Evolutionary conservation across 2,329 filamentous ascomycete genomes (phyloP).

Genomic region (Venturiaceae sp.): DNA sequence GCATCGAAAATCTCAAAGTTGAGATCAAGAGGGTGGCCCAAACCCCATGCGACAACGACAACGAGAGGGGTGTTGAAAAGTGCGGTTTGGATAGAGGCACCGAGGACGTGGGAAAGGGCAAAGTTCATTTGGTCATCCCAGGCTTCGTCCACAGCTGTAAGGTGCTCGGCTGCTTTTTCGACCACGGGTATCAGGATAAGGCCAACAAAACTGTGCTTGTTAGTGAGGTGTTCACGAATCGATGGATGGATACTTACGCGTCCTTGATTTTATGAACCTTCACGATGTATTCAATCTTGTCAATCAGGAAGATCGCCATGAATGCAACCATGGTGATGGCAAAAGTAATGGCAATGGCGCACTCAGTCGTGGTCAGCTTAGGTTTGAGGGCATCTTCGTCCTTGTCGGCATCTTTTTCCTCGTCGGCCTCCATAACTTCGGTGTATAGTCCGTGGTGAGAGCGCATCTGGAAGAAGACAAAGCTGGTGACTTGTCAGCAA

Average conservation of each 20-base stretch:
- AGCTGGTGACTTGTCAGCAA: conserved; percentile 15
- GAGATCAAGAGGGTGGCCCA: conserved; percentile 61
- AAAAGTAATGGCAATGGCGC: conserved; percentile 53
- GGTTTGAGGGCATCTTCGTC: conserved; percentile 49
- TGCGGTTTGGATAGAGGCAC: conserved; percentile 80
- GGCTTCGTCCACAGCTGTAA: conserved; percentile 77
- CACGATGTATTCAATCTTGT: conserved; percentile 58
- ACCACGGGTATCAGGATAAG: conserved; percentile 73
- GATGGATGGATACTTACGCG: conserved; percentile 8
- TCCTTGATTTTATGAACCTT: conserved; percentile 35
- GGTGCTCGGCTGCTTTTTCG: conserved; percentile 78
- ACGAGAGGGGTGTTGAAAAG: conserved; percentile 79
- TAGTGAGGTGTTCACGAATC: background rate
- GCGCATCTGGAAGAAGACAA: conserved; percentile 62
- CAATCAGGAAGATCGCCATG: conserved; percentile 67
- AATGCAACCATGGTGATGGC: conserved; percentile 61
- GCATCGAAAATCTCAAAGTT: conserved; percentile 86
- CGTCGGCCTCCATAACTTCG: conserved; percentile 62
- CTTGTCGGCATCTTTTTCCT: conserved; percentile 55
- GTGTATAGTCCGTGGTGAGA: conserved; percentile 73
- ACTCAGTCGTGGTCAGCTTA: conserved; percentile 69
- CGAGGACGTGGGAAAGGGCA: conserved; percentile 75
- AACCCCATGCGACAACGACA: conserved; percentile 74
- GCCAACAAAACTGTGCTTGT: conserved; percentile 49
- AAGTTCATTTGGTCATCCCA: conserved; percentile 80